Evolutionary conservation across 2,329 filamentous ascomycete species (phyloP).

Genomic region (Hirsutella minnesotensis): DNA sequence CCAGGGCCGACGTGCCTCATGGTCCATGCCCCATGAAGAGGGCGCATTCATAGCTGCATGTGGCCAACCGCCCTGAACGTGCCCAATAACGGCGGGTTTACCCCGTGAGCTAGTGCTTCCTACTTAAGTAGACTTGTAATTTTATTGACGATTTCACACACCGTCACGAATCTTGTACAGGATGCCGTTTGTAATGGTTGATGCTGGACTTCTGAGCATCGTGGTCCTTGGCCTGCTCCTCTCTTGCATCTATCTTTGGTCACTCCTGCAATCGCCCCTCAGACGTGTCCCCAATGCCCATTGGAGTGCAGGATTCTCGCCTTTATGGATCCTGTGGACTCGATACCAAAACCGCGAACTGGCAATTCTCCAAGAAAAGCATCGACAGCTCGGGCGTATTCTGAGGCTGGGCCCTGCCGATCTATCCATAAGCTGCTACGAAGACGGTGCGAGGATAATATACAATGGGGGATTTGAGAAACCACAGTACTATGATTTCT

Average conservation of each 20-base stretch:
- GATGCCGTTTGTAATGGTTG: neutral
- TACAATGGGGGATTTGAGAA: constrained; percentile 1
- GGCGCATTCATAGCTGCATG: too few relatives aligned
- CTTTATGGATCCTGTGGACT: neutral
- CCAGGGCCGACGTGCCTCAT: too few relatives aligned
- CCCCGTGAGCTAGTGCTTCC: too few relatives aligned
- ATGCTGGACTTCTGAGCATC: neutral
- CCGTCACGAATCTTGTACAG: neutral
- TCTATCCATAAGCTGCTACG: constrained; percentile 1
- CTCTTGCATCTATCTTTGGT: neutral
- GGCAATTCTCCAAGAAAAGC: neutral
- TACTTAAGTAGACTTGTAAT: neutral
- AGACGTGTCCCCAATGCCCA: neutral
- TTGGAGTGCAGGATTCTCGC: neutral
- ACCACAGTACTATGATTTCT: constrained; percentile 1
- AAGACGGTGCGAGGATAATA: neutral
- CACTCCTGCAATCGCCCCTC: neutral
- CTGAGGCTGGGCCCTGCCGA: neutral
- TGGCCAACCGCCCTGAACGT: too few relatives aligned
- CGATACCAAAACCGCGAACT: neutral
- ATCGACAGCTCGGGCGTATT: neutral
- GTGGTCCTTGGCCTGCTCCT: neutral
- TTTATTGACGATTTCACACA: neutral
- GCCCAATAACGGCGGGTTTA: too few relatives aligned
- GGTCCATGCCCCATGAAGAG: too few relatives aligned